Evolutionary conservation across 2,329 filamentous ascomycete species (phyloP), one percentile per base, ranked within the genome.

Genomic region (Clarireedia hainanense): DNA sequence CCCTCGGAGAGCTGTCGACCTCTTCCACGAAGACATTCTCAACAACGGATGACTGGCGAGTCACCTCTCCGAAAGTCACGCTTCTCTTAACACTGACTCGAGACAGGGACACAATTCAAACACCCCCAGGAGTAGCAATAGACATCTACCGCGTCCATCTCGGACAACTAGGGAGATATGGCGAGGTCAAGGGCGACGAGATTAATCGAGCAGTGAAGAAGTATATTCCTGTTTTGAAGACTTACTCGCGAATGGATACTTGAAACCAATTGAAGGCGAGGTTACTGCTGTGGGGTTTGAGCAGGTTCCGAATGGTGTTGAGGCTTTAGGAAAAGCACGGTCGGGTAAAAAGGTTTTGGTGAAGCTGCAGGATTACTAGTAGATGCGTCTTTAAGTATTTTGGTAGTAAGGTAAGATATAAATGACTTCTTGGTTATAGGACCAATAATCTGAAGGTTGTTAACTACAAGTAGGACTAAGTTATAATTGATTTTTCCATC

Each of bases 161-260:
- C 2, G 62, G 61, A 27, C 39, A 50, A n/a, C 61, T 67, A 17
- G 60, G 64, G 5, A 58, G 58, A 34, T 55, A 46, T 9, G 64
- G 63, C 5, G 52, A 52, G 52, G 55, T 46, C 23, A 23, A 55
- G 17, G 50, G 37, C 4, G 54, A 57, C 12, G 27, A 55, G n/a
- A 49, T 61, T 6, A 64, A 62, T 27, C 24, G 45, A 6, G 24
- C 17, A 7, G 51, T 42, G 5, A 46, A 54, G 20, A 54, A 49
- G 17, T 39, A 48, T 15, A 54, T 54, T 30, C 51, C 51, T 17
- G 20, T n/a, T 39, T 54, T n/a, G 45, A 54, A 40, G 48, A 24
- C 4, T 12, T 48, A 14, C 51, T 54, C 12, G 36, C 43, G 51
- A 48, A 48, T 27, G 34, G 34, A 20, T 12, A 20, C 4, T 4